Evolutionary conservation across 345 rosid species (phyloP).

Genomic region (Punica granatum): DNA sequence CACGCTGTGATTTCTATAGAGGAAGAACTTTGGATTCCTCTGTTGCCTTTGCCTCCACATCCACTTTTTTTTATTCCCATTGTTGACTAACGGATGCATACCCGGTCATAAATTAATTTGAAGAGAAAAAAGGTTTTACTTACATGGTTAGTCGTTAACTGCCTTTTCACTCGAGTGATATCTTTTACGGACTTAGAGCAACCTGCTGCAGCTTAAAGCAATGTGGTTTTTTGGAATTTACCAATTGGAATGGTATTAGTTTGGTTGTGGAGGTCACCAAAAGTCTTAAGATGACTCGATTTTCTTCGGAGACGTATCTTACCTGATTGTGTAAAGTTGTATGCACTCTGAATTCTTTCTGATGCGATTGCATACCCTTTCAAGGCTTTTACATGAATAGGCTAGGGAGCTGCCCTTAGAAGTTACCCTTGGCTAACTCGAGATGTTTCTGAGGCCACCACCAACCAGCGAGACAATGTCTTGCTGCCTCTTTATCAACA

Average conservation of each 20-base stretch:
- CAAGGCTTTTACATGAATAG: not conserved
- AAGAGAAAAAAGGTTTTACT: not conserved
- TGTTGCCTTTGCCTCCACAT: not conserved
- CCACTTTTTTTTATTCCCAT: not conserved
- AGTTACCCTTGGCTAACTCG: not conserved
- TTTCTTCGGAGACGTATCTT: not conserved
- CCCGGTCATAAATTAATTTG: not conserved
- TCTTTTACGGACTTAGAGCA: not conserved
- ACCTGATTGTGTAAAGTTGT: not conserved
- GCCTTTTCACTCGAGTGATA: not conserved
- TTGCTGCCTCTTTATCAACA: not conserved
- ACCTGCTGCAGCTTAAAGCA: too few species aligned
- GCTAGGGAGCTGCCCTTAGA: not conserved
- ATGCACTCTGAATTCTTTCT: not conserved
- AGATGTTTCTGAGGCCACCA: not conserved
- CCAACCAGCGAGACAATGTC: not conserved
- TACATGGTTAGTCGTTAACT: not conserved
- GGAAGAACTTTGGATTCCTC: not conserved
- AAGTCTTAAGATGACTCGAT: not conserved
- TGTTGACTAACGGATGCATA: not conserved
- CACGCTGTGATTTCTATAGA: not conserved
- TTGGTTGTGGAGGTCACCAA: not conserved
- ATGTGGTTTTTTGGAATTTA: not conserved
- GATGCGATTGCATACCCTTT: not conserved
- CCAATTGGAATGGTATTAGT: not conserved